A percentile compares a stretch with the other conserved stretches of the same genome.
These are phyloP conservation scores for Scutellaria minor DNA, from an alignment of 257 asterid genomes.

Conservation along the genomic window DNA sequence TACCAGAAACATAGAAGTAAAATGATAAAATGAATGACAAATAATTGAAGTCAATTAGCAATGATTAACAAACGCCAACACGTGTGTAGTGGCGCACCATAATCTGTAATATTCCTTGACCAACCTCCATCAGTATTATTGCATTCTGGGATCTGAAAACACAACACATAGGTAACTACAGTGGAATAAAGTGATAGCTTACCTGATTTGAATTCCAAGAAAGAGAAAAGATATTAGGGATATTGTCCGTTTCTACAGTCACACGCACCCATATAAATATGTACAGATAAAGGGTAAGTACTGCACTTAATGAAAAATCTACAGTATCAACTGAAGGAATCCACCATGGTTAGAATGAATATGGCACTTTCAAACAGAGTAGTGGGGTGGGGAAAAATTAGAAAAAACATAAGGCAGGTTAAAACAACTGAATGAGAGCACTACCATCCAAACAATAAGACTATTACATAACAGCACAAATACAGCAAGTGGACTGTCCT, in stretches of 20 bases:
- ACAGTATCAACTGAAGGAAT: not conserved
- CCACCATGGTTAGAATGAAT: not conserved
- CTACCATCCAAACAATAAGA: constrained; percentile 39
- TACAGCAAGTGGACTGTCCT: constrained; percentile 34
- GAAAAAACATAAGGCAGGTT: constrained; percentile 31
- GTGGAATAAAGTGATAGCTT: not conserved
- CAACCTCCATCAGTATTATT: constrained; percentile 9
- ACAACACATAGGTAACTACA: constrained; percentile 24
- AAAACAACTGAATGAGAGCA: constrained; percentile 27
- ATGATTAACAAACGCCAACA: constrained; percentile 14
- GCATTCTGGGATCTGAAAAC: constrained; percentile 10
- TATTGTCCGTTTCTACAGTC: not conserved
- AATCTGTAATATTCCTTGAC: constrained; percentile 31
- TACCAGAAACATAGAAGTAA: no score
- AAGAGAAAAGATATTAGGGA: not conserved
- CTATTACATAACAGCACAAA: constrained; percentile 36
- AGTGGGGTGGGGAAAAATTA: not conserved
- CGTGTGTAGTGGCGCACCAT: constrained; percentile 28
- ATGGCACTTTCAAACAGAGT: not conserved
- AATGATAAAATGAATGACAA: not conserved
- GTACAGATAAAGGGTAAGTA: not conserved
- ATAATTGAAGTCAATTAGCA: constrained; percentile 31
- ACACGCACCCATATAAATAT: not conserved
- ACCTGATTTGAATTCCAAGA: constrained; percentile 8
- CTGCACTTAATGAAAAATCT: no score